Base-by-base conservation (phyloP, 2,329 filamentous ascomycete genomes). In the Xylaria digitata region DNA sequence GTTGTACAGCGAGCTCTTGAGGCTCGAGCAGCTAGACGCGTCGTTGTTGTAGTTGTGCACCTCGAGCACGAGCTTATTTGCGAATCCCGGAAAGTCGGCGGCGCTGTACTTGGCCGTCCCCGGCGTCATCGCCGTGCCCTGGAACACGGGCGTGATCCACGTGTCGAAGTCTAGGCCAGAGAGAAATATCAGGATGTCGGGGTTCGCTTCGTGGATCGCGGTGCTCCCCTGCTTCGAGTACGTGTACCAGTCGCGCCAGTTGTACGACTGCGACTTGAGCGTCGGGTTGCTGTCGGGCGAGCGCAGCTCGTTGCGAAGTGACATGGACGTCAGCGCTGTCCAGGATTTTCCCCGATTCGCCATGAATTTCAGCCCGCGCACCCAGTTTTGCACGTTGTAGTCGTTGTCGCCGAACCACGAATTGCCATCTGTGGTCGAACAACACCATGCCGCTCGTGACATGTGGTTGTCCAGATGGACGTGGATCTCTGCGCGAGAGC, bases 401-500 rank as follows among this genome's bases (percentile, higher is more conserved):
- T 88, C 82, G 0, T 77, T 82, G 73, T 91, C 88, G 11, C 87
- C 86, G 78, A 87, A 89, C 86, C 86, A 89, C 26, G 82, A 78
- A 73, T 89, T 89, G 2, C 85, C 86, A 58, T 89, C 87, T 0
- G 74, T 78, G 0, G 76, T 79, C 8, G 79, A 81, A 71, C 87
- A 89, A 74, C 87, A 89, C 87, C 87, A 90, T 61, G 80, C 80
- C 1, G 81, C 87, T 53, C 80, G 82, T 9, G 85, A 88, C 68
- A 89, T 84, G 74, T 89, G 87, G 73, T 89, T 89, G 75, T 89
- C 87, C 0, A 89, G 79, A 68, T 88, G 85, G 5, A 89, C 79
- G 69, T 87, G 86, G 60, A 89, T 83, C 17, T 86, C 68, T 70
- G 42, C 3, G 11, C 43, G 3, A 26, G 5, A 37, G 53, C 19